Evolutionary conservation across 23 red algal species (phyloP), one percentile per base, ranked within the genome.

Genomic region (Gracilariopsis chorda): DNA sequence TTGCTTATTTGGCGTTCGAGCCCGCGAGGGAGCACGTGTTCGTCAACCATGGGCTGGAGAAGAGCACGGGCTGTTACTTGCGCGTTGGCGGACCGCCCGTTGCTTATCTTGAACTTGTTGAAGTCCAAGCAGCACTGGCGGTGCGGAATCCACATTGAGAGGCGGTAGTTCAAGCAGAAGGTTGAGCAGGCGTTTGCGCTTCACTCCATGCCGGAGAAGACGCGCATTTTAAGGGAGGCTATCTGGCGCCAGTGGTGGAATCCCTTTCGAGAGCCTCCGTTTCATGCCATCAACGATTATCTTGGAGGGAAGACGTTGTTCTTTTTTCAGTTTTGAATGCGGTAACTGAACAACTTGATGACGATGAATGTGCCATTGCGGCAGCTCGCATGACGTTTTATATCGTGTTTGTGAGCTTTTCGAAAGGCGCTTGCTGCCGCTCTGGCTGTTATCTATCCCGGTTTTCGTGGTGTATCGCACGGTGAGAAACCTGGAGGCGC

Each of bases 1-100:
- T n/a, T 36, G 51, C 52, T 21, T 89, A 94, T 51, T 60, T 94
- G 35, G 23, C 24, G 13, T 94, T 81, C 64, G 51, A 51, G 16
- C 36, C 42, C 9, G 72, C 71, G 10, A 72, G 84, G n/a, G 75
- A 81, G 55, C 4, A 49, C 29, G 71, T 57, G 29, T 94, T 82
- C 53, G 82, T 87, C n/a, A 94, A 94, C 52, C 47, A 62, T 69
- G 69, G 80, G 17, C 39, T 42, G 44, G 44, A 76, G 51, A 60
- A 46, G 49, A 69, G 69, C 17, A 83, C 42, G 2, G 69, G 40
- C 51, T 94, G 70, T n/a, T 94, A 89, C 65, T 94, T 94, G n/a
- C n/a, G n/a, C n/a, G n/a, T n/a, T n/a, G n/a, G 51, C 88, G 21
- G 75, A 92, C 52, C 72, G 88, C 30, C 39, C 56, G 13, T 55